A percentile compares a stretch with the other conserved stretches of the same genome.
phyloP scores from a whole-genome alignment of 805 yeast genomes.

The Candida schatavii region DNA sequence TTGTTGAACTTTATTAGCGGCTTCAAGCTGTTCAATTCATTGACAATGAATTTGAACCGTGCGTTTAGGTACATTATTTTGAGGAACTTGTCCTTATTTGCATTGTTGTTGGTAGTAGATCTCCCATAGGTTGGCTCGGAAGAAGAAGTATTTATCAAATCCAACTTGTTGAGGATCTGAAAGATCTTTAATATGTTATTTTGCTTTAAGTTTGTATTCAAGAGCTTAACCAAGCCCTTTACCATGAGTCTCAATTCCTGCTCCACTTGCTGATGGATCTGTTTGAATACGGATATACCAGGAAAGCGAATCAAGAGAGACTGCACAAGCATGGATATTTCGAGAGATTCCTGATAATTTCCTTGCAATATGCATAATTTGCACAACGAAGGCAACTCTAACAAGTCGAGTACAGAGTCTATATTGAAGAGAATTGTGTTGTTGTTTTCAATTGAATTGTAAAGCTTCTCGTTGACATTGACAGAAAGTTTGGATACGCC shows the following conservation, averaged over 20 bases:
- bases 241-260: conserved; percentile 63
- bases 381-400: conserved; percentile 81
- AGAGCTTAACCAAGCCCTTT: conserved; percentile 60
- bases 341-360: conserved; percentile 85
- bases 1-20: conserved; percentile 54
- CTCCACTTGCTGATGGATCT: conserved; percentile 51
- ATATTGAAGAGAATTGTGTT: conserved; percentile 54
- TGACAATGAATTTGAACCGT: conserved; percentile 62
- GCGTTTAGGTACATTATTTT: conserved; percentile 65
- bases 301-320: conserved; percentile 71
- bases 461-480: conserved; percentile 15
- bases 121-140: conserved; percentile 4
- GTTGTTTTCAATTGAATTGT: conserved; percentile 18
- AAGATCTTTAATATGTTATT: conserved; percentile 76
- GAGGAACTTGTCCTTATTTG: conserved; percentile 13
- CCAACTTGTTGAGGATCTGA: conserved; percentile 69
- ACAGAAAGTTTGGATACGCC: background rate
- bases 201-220: conserved; percentile 75
- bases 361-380: conserved; percentile 83
- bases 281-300: conserved; percentile 47
- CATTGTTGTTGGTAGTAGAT: conserved; percentile 12
- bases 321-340: conserved; percentile 70
- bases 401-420: conserved; percentile 69
- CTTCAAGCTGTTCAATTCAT: conserved; percentile 54
- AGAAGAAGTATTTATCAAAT: conserved; percentile 17